Percentiles rank a stretch among this genome's conserved stretches.
Evolutionary conservation across 306 rosid genomes (phyloP).

Genomic region (Vicia villosa): DNA sequence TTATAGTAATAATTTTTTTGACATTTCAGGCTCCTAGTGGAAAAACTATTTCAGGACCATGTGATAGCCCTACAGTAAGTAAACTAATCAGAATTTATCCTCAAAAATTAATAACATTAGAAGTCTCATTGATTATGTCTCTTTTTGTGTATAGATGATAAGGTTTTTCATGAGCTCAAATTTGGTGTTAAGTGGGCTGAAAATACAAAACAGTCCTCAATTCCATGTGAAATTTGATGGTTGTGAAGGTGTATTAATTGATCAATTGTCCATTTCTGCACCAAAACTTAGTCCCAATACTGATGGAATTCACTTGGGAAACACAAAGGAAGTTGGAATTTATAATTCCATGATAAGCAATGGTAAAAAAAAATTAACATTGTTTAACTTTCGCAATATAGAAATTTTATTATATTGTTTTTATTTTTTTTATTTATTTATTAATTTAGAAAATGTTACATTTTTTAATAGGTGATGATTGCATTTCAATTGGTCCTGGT

Average conservation of each 20-base stretch:
- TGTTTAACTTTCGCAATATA: slow-evolving; percentile 8
- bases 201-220: slow-evolving; percentile 78
- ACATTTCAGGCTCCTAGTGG: slow-evolving; percentile 71
- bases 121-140: neutral
- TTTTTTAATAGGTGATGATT: slow-evolving; percentile 77
- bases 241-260: slow-evolving; percentile 76
- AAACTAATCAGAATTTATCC: neutral
- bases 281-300: slow-evolving; percentile 97
- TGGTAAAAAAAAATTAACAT: slow-evolving; percentile 45
- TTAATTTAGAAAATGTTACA: neutral
- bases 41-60: slow-evolving; percentile 70
- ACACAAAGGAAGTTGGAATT: slow-evolving; percentile 67
- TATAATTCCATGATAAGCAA: slow-evolving; percentile 77
- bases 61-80: slow-evolving; percentile 92
- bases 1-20: neutral
- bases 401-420: slow-evolving; percentile 3
- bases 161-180: slow-evolving; percentile 92
- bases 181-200: slow-evolving; percentile 62
- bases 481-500: slow-evolving; percentile 93
- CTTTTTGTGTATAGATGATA: slow-evolving; percentile 55
- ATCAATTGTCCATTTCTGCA: slow-evolving; percentile 69
- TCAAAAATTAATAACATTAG: no score
- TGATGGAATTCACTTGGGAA: slow-evolving; percentile 88
- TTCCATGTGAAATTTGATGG: slow-evolving; percentile 94
- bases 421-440: neutral